phyloP scores from a whole-genome alignment of 306 rosid species.

The Sechiopsis laciniata region DNA sequence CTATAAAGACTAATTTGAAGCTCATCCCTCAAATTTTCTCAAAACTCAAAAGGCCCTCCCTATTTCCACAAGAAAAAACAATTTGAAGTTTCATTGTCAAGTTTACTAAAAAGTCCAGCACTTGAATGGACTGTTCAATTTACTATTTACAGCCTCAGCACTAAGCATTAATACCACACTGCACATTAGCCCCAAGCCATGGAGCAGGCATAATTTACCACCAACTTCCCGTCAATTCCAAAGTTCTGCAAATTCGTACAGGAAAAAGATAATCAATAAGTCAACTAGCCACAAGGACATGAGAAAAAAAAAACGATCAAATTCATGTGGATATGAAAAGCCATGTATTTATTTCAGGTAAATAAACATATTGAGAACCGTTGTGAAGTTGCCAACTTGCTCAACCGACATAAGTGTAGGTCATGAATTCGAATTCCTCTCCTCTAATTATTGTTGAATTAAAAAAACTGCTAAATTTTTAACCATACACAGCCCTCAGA shows the following conservation, averaged over 20 bases:
- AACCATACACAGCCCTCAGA: background rate
- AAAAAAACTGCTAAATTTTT: background rate
- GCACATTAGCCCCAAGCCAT: constrained; percentile 86
- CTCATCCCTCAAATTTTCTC: too few relatives aligned
- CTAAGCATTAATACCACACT: constrained; percentile 22
- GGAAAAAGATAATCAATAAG: constrained; percentile 3
- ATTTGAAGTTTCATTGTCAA: too few relatives aligned
- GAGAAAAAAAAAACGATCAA: background rate
- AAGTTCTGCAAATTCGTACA: constrained; percentile 57
- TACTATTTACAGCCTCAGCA: background rate
- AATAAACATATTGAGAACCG: background rate
- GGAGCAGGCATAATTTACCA: constrained; percentile 79
- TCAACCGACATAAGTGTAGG: too few relatives aligned
- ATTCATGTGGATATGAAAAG: background rate
- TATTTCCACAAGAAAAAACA: too few relatives aligned
- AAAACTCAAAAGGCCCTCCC: too few relatives aligned
- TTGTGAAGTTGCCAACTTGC: background rate
- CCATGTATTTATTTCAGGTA: background rate
- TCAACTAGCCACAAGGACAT: background rate
- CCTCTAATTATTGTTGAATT: too few relatives aligned
- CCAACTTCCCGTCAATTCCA: constrained; percentile 89
- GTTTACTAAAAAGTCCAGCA: background rate
- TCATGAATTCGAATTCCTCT: too few relatives aligned
- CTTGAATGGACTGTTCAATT: background rate
- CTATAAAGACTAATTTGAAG: too few relatives aligned